These are phyloP conservation scores for Echites panduratus DNA, from an alignment of 257 asterid species.

Conservation along the genomic window DNA sequence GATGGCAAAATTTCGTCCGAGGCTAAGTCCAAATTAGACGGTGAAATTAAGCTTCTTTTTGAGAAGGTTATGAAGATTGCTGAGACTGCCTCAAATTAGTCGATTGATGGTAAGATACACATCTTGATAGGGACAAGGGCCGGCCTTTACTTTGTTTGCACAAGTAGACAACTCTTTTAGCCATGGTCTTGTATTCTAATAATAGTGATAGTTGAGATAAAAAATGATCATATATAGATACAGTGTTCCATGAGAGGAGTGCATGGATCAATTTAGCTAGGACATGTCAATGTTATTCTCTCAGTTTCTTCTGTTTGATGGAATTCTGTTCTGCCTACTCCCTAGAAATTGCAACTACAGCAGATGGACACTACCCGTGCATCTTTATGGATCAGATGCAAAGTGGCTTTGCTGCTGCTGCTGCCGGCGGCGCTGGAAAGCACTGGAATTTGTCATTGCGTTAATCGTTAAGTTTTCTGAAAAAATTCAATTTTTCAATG, in stretches of 20 bases:
- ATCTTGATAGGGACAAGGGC: neutral
- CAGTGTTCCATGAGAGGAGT: neutral
- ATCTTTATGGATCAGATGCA: no score
- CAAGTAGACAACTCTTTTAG: neutral
- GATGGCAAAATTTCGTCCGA: slow-evolving; percentile 25
- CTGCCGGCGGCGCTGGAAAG: no score
- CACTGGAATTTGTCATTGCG: no score
- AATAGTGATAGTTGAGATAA: no score
- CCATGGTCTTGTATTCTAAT: no score
- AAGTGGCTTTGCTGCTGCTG: no score
- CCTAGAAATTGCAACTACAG: no score
- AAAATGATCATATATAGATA: no score
- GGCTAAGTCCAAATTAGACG: slow-evolving; percentile 29
- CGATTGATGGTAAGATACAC: neutral
- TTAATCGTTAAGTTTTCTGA: no score
- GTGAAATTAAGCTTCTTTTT: slow-evolving; percentile 27
- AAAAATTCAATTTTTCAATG: no score
- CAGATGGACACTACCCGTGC: no score
- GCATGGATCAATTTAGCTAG: neutral
- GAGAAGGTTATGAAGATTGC: slow-evolving; percentile 30
- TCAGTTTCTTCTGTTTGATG: neutral
- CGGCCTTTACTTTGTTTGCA: neutral
- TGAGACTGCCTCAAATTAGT: slow-evolving; percentile 16
- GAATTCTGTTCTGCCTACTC: neutral
- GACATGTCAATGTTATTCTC: neutral